Base-by-base conservation (phyloP, 352 stramenopile species). In the Phytopythium delawarense region DNA sequence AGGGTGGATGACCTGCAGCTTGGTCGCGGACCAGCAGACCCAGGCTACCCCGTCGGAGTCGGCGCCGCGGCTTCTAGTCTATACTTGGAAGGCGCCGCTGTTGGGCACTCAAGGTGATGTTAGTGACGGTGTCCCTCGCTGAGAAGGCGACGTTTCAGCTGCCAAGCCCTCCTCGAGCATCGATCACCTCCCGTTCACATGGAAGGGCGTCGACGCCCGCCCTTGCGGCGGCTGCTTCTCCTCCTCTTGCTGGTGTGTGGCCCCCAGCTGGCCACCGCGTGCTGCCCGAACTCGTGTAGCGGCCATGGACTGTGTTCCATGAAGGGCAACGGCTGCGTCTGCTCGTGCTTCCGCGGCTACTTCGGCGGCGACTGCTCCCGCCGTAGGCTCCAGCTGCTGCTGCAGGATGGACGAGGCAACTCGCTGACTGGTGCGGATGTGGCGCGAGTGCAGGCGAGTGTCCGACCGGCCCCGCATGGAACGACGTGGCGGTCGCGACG, bases 361-460 rank as follows among this genome's bases (percentile, higher is more conserved):
- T 74, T 64, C 9, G 92, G 89, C 23, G 83, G 84, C n/a, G 94
- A 98, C 74, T 98, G 94, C 79, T 98, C 92, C 11, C 71, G 64
- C 9, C 79, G 85, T 78, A 67, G 35, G 68, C 15, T 15, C 8
- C 9, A 34, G 4, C 9, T 28, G 18, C 21, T 62, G 34, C 34
- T 66, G 5, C 39, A 25, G 59, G 18, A 23, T 55, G 8, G 1
- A 23, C 6, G 13, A 12, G 5, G 18, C 30, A 16, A 13, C 9
- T 21, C 49, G 11, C 30, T 57, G 13, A 40, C 15, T 9, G 12
- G 16, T 45, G 39, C 5, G 28, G 28, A 16, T 28, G 51, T 28
- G 20, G 18, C 18, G 23, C 12, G 30, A 16, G 12, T 62, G 25
- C 48, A 87, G 81, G 79, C 21, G 69, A 71, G 37, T 93, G 83